Percentiles rank a stretch among this genome's conserved stretches.
Evolutionary conservation across 495 filamentous ascomycete species (phyloP).

Genomic region (Parathielavia hyrcaniae): DNA sequence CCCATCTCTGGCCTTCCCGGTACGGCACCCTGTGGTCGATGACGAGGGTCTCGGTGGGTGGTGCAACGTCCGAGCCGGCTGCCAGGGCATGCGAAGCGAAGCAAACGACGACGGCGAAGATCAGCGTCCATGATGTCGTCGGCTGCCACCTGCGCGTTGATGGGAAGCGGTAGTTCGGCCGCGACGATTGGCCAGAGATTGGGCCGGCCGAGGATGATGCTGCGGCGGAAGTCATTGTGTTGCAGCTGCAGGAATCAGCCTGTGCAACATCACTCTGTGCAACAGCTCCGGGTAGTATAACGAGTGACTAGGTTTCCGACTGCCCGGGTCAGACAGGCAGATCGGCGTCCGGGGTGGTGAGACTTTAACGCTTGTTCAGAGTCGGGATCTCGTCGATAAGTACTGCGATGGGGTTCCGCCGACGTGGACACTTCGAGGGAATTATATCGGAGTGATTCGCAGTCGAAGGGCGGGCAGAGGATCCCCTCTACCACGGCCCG

Average conservation of each 20-base stretch:
- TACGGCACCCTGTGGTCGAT: constrained; percentile 36
- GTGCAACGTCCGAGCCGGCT: constrained; percentile 24
- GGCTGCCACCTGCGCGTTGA: constrained; percentile 22
- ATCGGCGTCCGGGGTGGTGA: constrained; percentile 18
- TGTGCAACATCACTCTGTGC: constrained; percentile 30
- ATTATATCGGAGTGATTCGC: constrained; percentile 4
- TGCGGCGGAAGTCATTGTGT: constrained; percentile 24
- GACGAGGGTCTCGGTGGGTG: constrained; percentile 32
- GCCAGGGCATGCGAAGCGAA: constrained; percentile 30
- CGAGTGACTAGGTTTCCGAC: constrained; percentile 27
- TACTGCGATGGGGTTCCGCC: neutral
- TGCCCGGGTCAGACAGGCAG: constrained; percentile 27
- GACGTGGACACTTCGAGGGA: neutral
- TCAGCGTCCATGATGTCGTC: constrained; percentile 30
- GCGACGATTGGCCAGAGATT: neutral
- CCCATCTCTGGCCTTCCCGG: constrained; percentile 34
- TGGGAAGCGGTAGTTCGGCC: constrained; percentile 11
- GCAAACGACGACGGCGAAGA: constrained; percentile 33
- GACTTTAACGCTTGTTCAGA: neutral
- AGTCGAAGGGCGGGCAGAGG: neutral
- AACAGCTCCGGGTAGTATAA: constrained; percentile 18
- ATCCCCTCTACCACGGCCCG: neutral
- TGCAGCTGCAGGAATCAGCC: constrained; percentile 19
- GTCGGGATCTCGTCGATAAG: constrained; percentile 3
- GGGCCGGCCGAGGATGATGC: neutral